Evolutionary conservation across 1,139 yeast genomes (phyloP).

Genomic region (Lodderomyces parapsilosis): DNA sequence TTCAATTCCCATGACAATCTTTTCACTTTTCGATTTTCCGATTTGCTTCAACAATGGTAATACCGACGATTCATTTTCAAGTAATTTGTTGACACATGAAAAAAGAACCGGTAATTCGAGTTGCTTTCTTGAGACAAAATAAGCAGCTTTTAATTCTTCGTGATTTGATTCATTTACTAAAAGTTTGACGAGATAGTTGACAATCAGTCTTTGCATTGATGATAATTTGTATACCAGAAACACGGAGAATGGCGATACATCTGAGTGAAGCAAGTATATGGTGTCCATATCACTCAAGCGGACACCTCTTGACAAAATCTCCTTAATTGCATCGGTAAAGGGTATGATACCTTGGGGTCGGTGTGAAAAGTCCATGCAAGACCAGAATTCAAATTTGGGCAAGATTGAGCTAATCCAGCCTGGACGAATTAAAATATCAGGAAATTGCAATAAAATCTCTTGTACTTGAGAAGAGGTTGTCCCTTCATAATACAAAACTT

Average conservation of each 20-base stretch:
- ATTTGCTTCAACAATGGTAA: not conserved
- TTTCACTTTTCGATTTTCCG: not conserved
- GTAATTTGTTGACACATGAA: constrained; percentile 2
- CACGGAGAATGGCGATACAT: constrained; percentile 5
- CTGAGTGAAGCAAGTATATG: constrained; percentile 6
- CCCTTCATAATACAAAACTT: constrained; percentile 1
- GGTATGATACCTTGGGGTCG: constrained; percentile 4
- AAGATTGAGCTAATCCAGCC: constrained; percentile 13
- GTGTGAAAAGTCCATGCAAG: not conserved
- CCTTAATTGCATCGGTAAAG: constrained; percentile 3
- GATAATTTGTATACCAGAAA: constrained; percentile 7
- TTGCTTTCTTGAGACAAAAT: not conserved
- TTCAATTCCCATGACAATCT: not conserved
- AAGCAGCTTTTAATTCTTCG: constrained; percentile 6
- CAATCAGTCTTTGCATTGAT: constrained; percentile 4
- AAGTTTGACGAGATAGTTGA: constrained; percentile 4
- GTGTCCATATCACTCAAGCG: constrained; percentile 7
- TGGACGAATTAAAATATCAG: constrained; percentile 5
- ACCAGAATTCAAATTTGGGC: constrained; percentile 8
- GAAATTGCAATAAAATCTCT: constrained; percentile 5
- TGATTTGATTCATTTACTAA: constrained; percentile 2
- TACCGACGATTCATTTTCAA: not conserved
- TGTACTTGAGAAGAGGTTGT: not conserved
- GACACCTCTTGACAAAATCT: constrained; percentile 1
- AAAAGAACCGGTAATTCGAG: constrained; percentile 1